A percentile compares a stretch with the other conserved stretches of the same genome.
Conservation (phyloP, 2,329 filamentous ascomycete genomes). For the Ampelomyces quisqualis region DNA sequence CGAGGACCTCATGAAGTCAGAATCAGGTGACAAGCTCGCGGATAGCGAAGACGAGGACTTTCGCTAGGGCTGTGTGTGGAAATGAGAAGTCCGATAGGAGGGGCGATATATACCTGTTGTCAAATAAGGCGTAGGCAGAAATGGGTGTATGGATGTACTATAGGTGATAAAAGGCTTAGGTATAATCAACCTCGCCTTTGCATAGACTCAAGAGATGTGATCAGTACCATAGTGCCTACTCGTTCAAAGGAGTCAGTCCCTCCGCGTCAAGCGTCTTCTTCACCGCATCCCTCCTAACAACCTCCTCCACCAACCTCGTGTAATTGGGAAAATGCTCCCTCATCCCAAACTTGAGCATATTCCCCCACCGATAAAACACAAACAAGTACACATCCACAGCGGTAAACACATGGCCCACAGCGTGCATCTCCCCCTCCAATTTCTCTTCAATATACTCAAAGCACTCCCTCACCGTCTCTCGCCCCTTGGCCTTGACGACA, state of each 20-base stretch:
- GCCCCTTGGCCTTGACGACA: constrained; percentile 8
- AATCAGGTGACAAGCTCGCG: too few relatives aligned
- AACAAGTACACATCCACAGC: constrained; percentile 24
- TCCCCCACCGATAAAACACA: constrained; percentile 26
- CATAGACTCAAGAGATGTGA: background rate
- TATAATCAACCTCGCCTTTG: too few relatives aligned
- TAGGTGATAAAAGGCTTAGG: too few relatives aligned
- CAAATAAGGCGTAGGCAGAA: too few relatives aligned
- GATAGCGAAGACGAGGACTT: too few relatives aligned
- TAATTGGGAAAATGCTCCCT: constrained; percentile 17
- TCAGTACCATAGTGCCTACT: background rate
- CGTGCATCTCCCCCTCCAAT: constrained; percentile 13
- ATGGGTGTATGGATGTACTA: too few relatives aligned
- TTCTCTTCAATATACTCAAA: constrained; percentile 17
- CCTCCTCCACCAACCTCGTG: constrained; percentile 9
- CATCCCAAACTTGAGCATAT: constrained; percentile 13
- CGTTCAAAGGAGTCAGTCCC: constrained; percentile 8
- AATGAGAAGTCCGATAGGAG: too few relatives aligned
- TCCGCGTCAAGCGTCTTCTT: constrained; percentile 12
- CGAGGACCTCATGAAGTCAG: too few relatives aligned
- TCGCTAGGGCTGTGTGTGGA: too few relatives aligned
- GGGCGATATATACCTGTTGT: too few relatives aligned
- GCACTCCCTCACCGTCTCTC: constrained; percentile 6
- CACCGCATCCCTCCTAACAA: constrained; percentile 13
- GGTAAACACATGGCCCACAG: constrained; percentile 19